Evolutionary conservation across 2,329 filamentous ascomycete species (phyloP).

Genomic region (Colletotrichum sp.): DNA sequence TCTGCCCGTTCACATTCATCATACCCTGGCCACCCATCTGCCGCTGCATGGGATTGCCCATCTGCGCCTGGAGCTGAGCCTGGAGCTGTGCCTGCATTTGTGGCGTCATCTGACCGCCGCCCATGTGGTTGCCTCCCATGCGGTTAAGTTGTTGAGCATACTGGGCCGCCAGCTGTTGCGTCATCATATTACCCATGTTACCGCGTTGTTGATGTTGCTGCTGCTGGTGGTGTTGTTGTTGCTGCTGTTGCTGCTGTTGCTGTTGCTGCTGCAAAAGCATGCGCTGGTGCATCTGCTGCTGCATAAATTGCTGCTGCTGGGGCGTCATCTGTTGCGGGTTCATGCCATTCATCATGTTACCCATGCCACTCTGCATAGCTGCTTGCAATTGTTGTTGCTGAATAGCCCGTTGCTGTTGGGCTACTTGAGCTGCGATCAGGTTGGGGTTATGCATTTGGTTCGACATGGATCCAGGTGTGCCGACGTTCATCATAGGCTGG

Average conservation of each 20-base stretch:
- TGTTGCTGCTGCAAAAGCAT: constrained; percentile 29
- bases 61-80: constrained; percentile 32
- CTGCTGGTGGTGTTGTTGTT: constrained; percentile 39
- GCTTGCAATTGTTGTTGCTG: constrained; percentile 43
- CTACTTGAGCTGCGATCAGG: constrained; percentile 48
- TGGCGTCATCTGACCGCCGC: constrained; percentile 35
- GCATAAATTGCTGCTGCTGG: constrained; percentile 16
- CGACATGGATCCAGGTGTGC: constrained; percentile 29
- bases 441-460: constrained; percentile 45
- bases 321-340: constrained; percentile 32
- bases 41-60: constrained; percentile 43
- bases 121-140: constrained; percentile 39
- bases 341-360: constrained; percentile 38
- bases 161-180: constrained; percentile 46
- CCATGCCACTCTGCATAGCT: constrained; percentile 41
- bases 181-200: constrained; percentile 44
- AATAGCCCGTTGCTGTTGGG: constrained; percentile 51
- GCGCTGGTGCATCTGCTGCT: constrained; percentile 27
- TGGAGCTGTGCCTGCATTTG: constrained; percentile 42
- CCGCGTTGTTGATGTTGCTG: constrained; percentile 32
- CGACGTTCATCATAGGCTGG: constrained; percentile 55
- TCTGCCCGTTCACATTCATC: constrained; percentile 39
- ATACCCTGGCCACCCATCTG: constrained; percentile 42
- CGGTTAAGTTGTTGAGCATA: constrained; percentile 48
- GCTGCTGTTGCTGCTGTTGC: constrained; percentile 39